phyloP scores from a whole-genome alignment of 345 rosid species.

The Eucalyptus sp. region DNA sequence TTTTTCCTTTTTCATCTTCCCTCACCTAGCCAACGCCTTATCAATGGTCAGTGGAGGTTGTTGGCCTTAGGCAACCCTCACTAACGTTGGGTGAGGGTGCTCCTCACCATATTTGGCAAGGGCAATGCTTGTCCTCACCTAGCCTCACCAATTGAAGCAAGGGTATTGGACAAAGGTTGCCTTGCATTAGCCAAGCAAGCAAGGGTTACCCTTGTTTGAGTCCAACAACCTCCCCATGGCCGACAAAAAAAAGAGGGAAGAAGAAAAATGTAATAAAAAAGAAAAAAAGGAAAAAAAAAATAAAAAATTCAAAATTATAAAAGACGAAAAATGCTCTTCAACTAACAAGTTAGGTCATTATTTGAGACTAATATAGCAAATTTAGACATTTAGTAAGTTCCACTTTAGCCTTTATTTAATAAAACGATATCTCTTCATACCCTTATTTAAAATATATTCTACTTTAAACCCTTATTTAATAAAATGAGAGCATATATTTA shows the following conservation, averaged over 20 bases:
- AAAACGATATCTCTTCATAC: accelerated
- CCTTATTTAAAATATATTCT: accelerated
- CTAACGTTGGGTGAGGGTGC: accelerated
- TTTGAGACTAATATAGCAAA: accelerated
- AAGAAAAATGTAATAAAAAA: no score
- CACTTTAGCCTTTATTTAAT: accelerated
- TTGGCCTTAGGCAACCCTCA: accelerated
- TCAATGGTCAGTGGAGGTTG: no score
- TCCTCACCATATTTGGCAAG: accelerated
- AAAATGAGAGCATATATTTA: no score
- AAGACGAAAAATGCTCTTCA: no score
- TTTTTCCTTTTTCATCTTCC: no score
- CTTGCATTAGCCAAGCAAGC: no score
- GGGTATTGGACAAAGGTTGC: accelerated
- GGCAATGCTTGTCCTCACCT: accelerated
- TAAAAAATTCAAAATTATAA: no score
- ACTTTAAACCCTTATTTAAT: accelerated
- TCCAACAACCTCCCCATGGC: accelerated
- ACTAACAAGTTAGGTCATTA: accelerated
- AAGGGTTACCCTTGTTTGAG: no score
- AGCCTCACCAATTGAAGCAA: accelerated
- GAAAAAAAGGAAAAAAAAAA: accelerated
- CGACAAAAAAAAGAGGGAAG: no score
- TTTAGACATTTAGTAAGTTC: accelerated
- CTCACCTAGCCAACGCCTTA: accelerated